These are phyloP conservation scores for Quercus tomentella DNA, from an alignment of 331 rosid genomes.

Conservation along the genomic window DNA sequence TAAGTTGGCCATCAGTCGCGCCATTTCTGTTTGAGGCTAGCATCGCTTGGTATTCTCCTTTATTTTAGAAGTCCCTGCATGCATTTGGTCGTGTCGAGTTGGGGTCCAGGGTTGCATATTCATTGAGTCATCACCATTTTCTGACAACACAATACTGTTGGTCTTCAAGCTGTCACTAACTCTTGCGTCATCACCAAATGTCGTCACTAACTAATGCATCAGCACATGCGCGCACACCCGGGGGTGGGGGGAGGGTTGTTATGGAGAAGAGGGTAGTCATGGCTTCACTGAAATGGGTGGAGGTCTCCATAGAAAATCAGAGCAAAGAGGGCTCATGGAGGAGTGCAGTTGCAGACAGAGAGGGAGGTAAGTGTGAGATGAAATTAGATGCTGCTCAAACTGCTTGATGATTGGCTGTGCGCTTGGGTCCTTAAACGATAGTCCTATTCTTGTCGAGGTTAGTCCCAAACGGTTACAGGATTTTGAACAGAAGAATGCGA, in stretches of 20 bases:
- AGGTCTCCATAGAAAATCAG: constrained; percentile 10
- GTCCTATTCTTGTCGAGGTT: constrained; percentile 12
- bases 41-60: constrained; percentile 29
- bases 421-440: constrained; percentile 1
- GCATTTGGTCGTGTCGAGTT: constrained; percentile 69
- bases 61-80: constrained; percentile 48
- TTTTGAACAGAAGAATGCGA: constrained; percentile 25
- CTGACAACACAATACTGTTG: constrained; percentile 64
- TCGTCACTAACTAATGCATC: constrained; percentile 66
- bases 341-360: constrained; percentile 6
- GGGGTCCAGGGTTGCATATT: constrained; percentile 68
- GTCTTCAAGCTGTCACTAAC: constrained; percentile 85
- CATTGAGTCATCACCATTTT: constrained; percentile 56
- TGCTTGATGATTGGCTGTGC: constrained; percentile 24
- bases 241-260: neutral
- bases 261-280: constrained; percentile 42
- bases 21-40: constrained; percentile 71
- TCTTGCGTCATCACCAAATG: constrained; percentile 72
- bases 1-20: constrained; percentile 79
- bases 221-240: constrained; percentile 12
- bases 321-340: neutral
- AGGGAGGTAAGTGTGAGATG: constrained; percentile 19
- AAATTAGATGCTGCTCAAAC: constrained; percentile 13
- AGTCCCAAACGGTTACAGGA: constrained; percentile 25
- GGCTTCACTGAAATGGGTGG: constrained; percentile 24